These are phyloP conservation scores for Chenopodium berlandieri DNA, from an alignment of 148 eudicot species.

Conservation along the genomic window DNA sequence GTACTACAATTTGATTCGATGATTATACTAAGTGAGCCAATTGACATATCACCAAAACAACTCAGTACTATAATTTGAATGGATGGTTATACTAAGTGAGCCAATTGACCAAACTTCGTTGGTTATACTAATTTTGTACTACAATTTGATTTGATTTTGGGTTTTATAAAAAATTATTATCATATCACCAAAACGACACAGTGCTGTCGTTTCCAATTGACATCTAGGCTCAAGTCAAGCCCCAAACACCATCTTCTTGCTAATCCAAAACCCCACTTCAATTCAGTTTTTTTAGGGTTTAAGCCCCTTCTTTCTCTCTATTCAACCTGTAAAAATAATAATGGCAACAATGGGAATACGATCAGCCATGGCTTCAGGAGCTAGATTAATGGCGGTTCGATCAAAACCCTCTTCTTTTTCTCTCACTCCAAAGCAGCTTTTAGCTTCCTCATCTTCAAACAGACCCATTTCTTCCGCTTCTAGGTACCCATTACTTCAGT, in stretches of 20 bases:
- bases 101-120: too few relatives aligned
- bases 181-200: background rate
- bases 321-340: background rate
- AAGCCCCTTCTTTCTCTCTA: background rate
- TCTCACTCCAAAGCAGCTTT: slow-evolving; percentile 8
- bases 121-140: too few relatives aligned
- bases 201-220: background rate
- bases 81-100: too few relatives aligned
- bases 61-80: too few relatives aligned
- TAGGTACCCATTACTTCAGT: slow-evolving; percentile 26
- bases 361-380: slow-evolving; percentile 25
- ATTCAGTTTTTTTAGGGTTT: slow-evolving; percentile 10
- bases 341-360: slow-evolving; percentile 27
- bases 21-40: too few relatives aligned
- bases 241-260: background rate
- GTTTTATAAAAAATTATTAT: too few relatives aligned
- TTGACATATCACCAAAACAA: too few relatives aligned
- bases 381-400: slow-evolving; percentile 27
- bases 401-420: slow-evolving; percentile 16
- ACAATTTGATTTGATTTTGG: too few relatives aligned
- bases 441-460: slow-evolving; percentile 33
- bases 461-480: slow-evolving; percentile 32
- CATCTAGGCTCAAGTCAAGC: too few relatives aligned
- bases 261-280: background rate
- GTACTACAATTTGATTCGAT: too few relatives aligned